phyloP scores from a whole-genome alignment of 208 protist species.

The Crithidia fasciculata region DNA sequence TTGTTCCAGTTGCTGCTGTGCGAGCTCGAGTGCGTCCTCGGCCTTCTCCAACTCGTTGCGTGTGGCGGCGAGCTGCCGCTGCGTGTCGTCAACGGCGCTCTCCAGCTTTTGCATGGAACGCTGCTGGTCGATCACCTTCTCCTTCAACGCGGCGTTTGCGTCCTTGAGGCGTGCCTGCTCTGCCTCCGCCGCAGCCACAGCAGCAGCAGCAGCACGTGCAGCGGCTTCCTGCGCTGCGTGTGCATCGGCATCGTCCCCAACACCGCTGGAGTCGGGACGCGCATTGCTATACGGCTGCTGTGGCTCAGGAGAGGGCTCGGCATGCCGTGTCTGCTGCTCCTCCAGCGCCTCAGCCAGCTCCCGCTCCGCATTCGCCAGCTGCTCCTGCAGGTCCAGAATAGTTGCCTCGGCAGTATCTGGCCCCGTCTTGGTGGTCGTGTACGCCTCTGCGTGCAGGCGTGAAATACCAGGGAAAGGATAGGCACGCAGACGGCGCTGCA shows the following conservation, averaged over 20 bases:
- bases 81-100: slow-evolving; percentile 14
- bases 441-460: slow-evolving; percentile 39
- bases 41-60: background rate
- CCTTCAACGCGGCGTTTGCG: slow-evolving; percentile 31
- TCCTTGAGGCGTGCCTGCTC: slow-evolving; percentile 38
- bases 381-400: slow-evolving; percentile 33
- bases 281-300: slow-evolving; percentile 20
- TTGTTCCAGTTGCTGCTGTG: background rate
- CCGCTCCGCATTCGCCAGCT: slow-evolving; percentile 42
- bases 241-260: too few species aligned
- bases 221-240: too few species aligned
- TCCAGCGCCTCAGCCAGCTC: slow-evolving; percentile 31
- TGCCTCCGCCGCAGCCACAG: background rate
- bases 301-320: slow-evolving; percentile 30
- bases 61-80: slow-evolving; percentile 4
- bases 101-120: slow-evolving; percentile 21
- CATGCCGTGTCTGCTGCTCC: slow-evolving; percentile 13
- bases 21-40: slow-evolving; percentile 7
- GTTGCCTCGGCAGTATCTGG: slow-evolving; percentile 53
- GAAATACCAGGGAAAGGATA: slow-evolving; percentile 49
- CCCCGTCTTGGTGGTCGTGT: slow-evolving; percentile 29
- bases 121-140: slow-evolving; percentile 28
- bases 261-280: background rate
- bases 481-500: slow-evolving; percentile 42
- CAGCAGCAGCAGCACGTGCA: too few species aligned